phyloP scores from a whole-genome alignment of 495 filamentous ascomycete species.

The Trypethelium eluteriae region DNA sequence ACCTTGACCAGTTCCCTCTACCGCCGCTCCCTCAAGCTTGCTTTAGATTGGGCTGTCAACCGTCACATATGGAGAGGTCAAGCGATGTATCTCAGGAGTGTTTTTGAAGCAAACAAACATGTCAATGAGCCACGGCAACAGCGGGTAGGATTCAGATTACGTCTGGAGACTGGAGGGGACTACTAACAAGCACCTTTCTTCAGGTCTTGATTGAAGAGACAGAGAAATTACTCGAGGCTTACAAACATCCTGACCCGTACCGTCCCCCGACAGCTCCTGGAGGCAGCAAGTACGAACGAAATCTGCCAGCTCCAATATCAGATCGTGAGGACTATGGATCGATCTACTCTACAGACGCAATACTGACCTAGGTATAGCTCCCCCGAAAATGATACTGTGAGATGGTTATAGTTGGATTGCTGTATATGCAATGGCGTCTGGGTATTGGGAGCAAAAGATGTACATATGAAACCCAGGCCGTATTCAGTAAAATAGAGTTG shows the following conservation, averaged over 20 bases:
- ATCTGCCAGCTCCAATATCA: constrained; percentile 68
- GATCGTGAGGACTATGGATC: constrained; percentile 55
- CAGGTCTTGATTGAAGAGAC: constrained; percentile 78
- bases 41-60: constrained; percentile 91
- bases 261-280: constrained; percentile 80
- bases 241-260: constrained; percentile 97
- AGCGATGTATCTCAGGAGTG: constrained; percentile 86
- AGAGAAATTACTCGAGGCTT: constrained; percentile 78
- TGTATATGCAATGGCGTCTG: background rate
- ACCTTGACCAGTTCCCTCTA: constrained; percentile 71
- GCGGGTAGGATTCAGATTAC: constrained; percentile 49
- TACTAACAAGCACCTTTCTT: background rate
- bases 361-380: constrained; percentile 32
- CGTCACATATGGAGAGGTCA: constrained; percentile 88
- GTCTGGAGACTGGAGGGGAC: background rate
- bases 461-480: constrained; percentile 15
- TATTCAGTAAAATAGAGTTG: background rate
- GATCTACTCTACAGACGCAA: constrained; percentile 6
- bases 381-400: constrained; percentile 39
- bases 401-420: background rate
- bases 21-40: constrained; percentile 81
- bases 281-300: constrained; percentile 95
- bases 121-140: constrained; percentile 81
- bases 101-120: constrained; percentile 90
- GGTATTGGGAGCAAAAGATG: constrained; percentile 13